phyloP scores from a whole-genome alignment of 805 yeast species.

The Wickerhamiella shivajii region DNA sequence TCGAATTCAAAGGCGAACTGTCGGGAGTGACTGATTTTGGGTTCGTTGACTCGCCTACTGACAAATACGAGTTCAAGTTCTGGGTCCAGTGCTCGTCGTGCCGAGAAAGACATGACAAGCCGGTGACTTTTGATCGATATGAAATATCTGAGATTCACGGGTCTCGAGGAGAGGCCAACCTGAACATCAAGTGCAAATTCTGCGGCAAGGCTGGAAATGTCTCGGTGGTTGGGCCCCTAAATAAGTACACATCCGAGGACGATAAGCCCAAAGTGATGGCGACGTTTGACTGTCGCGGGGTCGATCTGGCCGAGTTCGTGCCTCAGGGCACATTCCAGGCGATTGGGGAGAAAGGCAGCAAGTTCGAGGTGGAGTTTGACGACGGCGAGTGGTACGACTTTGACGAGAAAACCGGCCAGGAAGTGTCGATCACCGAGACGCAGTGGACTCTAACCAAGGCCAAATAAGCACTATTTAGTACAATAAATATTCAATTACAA shows the following conservation, averaged over 20 bases:
- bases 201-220: slow-evolving; percentile 35
- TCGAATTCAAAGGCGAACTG: slow-evolving; percentile 31
- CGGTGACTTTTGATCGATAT: slow-evolving; percentile 49
- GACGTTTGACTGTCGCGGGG: slow-evolving; percentile 74
- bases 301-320: slow-evolving; percentile 52
- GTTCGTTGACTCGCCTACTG: slow-evolving; percentile 43
- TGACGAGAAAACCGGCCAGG: slow-evolving; percentile 68
- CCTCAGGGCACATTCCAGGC: slow-evolving; percentile 30
- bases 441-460: slow-evolving; percentile 42
- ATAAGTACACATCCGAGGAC: too few species aligned
- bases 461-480: slow-evolving; percentile 10
- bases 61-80: slow-evolving; percentile 66
- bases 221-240: slow-evolving; percentile 17
- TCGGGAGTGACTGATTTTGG: slow-evolving; percentile 40
- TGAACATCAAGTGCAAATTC: slow-evolving; percentile 58
- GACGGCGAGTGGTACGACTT: slow-evolving; percentile 93
- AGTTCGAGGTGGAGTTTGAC: slow-evolving; percentile 51
- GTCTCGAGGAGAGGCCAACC: slow-evolving; percentile 71
- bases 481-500: too few species aligned
- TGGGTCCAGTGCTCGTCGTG: slow-evolving; percentile 63
- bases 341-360: slow-evolving; percentile 36
- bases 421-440: slow-evolving; percentile 69
- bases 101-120: slow-evolving; percentile 60
- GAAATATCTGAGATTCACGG: slow-evolving; percentile 38
- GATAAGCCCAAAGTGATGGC: slow-evolving; percentile 31